Conservation (phyloP, 106 monocot genomes). For the Dioscorea alata region DNA sequence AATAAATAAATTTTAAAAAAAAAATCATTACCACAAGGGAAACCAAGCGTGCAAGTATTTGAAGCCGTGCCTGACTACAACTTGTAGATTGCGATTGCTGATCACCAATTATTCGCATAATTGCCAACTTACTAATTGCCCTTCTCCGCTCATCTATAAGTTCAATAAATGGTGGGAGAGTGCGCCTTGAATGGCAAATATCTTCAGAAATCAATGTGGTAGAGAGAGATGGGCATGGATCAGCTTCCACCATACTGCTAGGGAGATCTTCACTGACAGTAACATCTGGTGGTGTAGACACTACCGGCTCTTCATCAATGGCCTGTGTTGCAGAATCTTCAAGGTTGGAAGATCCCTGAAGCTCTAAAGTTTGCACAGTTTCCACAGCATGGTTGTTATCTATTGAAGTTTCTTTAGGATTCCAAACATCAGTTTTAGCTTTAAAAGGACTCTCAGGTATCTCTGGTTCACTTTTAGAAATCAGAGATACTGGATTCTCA, state of each 20-base stretch:
- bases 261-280: slow-evolving; percentile 28
- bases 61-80: slow-evolving; percentile 30
- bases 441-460: slow-evolving; percentile 18
- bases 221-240: slow-evolving; percentile 25
- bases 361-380: slow-evolving; percentile 21
- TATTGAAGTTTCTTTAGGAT: slow-evolving; percentile 21
- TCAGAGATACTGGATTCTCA: slow-evolving; percentile 18
- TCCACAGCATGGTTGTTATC: slow-evolving; percentile 18
- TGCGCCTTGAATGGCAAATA: slow-evolving; percentile 41
- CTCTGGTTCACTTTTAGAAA: slow-evolving; percentile 23
- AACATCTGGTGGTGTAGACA: slow-evolving; percentile 34
- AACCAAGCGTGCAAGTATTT: slow-evolving; percentile 71
- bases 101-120: slow-evolving; percentile 50
- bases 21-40: slow-evolving; percentile 47
- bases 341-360: slow-evolving; percentile 21
- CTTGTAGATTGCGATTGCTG: slow-evolving; percentile 29
- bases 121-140: slow-evolving; percentile 32
- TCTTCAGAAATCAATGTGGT: slow-evolving; percentile 30
- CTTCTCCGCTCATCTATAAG: slow-evolving; percentile 56
- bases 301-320: slow-evolving; percentile 26
- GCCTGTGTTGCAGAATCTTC: slow-evolving; percentile 24
- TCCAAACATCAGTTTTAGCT: slow-evolving; percentile 4
- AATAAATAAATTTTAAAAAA: too few species aligned
- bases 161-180: slow-evolving; percentile 48
- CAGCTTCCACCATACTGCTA: slow-evolving; percentile 29